Conservation (phyloP, 192 early-diverging fungal genomes). For the Diversispora eburnea region DNA sequence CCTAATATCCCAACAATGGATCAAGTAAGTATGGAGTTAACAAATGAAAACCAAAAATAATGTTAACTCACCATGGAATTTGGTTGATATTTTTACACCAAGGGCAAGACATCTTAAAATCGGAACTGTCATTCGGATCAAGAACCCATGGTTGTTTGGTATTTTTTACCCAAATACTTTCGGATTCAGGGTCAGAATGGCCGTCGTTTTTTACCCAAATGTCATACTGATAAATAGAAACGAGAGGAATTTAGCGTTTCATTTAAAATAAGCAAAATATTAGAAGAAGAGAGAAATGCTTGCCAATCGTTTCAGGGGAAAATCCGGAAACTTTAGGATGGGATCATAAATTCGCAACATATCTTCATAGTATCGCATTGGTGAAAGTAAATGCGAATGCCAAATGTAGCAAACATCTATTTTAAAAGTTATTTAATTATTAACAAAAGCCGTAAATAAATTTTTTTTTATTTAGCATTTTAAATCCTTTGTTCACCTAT, state of each 20-base stretch:
- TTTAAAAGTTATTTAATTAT: not conserved
- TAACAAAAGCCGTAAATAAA: not conserved
- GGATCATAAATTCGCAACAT: constrained; percentile 34
- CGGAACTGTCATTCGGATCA: constrained; percentile 17
- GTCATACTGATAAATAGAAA: not conserved
- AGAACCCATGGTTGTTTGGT: constrained; percentile 23
- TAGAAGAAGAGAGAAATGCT: not conserved
- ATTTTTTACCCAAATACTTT: constrained; percentile 5
- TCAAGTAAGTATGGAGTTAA: too few relatives aligned
- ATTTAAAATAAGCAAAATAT: not conserved
- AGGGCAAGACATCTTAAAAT: constrained; percentile 16
- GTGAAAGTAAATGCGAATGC: constrained; percentile 52
- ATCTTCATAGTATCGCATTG: constrained; percentile 52
- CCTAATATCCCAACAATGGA: too few relatives aligned
- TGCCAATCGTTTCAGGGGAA: constrained; percentile 6
- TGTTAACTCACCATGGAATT: not conserved
- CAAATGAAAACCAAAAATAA: not conserved
- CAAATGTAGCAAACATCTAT: constrained; percentile 51
- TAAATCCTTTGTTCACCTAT: not conserved
- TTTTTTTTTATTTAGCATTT: not conserved
- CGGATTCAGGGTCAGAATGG: not conserved
- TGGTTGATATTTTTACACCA: not conserved
- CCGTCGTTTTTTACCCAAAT: constrained; percentile 3
- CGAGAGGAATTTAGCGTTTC: not conserved
- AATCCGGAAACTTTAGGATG: not conserved